A percentile compares a stretch with the other conserved stretches of the same genome.
Conservation (phyloP, 352 stramenopile genomes). For the Poterioochromonas sp. region DNA sequence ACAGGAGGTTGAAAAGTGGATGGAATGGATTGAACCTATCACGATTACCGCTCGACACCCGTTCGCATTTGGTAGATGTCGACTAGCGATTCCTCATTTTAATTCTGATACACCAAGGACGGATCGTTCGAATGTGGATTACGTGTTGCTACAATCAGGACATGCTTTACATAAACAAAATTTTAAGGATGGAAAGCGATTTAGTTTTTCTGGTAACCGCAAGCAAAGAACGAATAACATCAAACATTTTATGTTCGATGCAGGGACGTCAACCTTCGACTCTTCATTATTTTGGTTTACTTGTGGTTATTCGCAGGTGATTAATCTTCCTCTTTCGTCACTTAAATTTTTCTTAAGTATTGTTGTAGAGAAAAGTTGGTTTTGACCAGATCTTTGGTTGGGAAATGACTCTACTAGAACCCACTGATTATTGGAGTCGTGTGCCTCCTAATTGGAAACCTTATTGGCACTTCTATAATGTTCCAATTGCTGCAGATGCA, state of each 20-base stretch:
- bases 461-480: conserved; percentile 27
- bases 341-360: background rate
- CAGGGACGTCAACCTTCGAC: conserved; percentile 30
- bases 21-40: conserved; percentile 34
- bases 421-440: conserved; percentile 11
- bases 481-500: background rate
- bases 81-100: background rate
- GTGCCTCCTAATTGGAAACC: conserved; percentile 15
- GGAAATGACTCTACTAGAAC: conserved; percentile 30
- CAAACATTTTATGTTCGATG: conserved; percentile 27
- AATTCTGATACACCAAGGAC: background rate
- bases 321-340: background rate
- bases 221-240: background rate
- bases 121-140: conserved; percentile 21
- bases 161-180: background rate
- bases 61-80: conserved; percentile 6
- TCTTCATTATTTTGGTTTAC: conserved; percentile 31
- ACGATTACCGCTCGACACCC: conserved; percentile 22
- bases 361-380: background rate
- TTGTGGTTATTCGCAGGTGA: conserved; percentile 26
- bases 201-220: background rate
- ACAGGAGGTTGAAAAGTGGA: background rate
- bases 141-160: conserved; percentile 17
- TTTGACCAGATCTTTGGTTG: conserved; percentile 27
- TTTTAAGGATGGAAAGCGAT: background rate